phyloP scores from a whole-genome alignment of 129 eudicot species.

The Erigeron canadensis region DNA sequence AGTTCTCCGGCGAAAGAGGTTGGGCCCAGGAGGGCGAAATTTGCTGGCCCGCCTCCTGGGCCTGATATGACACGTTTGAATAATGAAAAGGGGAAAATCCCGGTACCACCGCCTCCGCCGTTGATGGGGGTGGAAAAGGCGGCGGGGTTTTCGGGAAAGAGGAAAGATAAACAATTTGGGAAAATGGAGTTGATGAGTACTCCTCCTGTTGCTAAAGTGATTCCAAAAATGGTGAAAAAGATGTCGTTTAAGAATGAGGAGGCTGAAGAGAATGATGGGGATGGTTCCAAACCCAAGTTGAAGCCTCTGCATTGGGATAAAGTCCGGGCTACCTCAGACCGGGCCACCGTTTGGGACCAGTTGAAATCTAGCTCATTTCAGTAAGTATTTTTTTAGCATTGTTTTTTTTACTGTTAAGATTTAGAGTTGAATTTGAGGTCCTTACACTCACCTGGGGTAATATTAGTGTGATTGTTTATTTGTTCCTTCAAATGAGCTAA shows the following conservation, averaged over 20 bases:
- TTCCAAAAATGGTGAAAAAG: conserved; percentile 40
- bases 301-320: conserved; percentile 98
- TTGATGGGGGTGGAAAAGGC: conserved; percentile 33
- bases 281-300: conserved; percentile 66
- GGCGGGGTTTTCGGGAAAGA: conserved; percentile 24
- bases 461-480: too few species aligned
- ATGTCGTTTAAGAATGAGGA: conserved; percentile 21
- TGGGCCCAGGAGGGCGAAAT: conserved; percentile 55
- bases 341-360: conserved; percentile 98
- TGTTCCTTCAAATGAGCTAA: too few species aligned
- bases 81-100: conserved; percentile 31
- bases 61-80: conserved; percentile 66
- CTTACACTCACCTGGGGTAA: too few species aligned
- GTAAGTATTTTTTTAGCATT: conserved; percentile 44
- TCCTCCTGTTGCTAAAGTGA: conserved; percentile 30
- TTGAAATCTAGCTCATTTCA: conserved; percentile 91
- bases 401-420: too few species aligned
- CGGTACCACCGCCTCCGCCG: conserved; percentile 47
- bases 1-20: conserved; percentile 34
- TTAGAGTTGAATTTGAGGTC: too few species aligned
- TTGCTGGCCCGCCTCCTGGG: conserved; percentile 63
- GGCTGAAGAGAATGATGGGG: conserved; percentile 49
- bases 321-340: conserved; percentile 86
- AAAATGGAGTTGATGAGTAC: conserved; percentile 39
- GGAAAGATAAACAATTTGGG: conserved; percentile 8